Conservation (phyloP, 2,329 filamentous ascomycete genomes). For the Aspergillus melleus region DNA sequence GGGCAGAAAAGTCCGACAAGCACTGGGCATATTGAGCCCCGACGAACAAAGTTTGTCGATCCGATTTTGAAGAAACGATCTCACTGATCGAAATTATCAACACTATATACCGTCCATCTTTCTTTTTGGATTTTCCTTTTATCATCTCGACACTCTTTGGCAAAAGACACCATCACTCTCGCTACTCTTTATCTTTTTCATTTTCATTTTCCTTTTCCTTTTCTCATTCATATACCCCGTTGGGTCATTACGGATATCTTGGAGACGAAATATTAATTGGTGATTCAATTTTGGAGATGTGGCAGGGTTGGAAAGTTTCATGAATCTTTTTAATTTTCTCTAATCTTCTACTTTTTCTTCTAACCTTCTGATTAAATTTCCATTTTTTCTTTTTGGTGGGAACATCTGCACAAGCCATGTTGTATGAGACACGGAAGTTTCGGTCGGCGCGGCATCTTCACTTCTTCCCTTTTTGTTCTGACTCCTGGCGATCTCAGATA, state of each 20-base stretch:
- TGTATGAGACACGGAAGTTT: conserved; percentile 14
- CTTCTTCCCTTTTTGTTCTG: conserved; percentile 17
- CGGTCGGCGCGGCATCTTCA: conserved; percentile 7
- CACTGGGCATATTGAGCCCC: not conserved
- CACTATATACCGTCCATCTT: not conserved
- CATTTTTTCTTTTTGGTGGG: conserved; percentile 2
- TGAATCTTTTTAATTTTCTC: conserved; percentile 13
- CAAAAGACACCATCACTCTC: not conserved
- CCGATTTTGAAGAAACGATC: not conserved
- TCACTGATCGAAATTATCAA: not conserved
- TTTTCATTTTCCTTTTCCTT: not conserved
- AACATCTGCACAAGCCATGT: conserved; percentile 7
- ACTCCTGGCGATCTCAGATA: conserved; percentile 21
- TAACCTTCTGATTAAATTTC: conserved; percentile 8
- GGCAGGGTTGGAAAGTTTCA: conserved; percentile 15
- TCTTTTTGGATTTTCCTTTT: not conserved
- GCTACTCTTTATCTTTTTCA: not conserved
- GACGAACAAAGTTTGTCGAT: not conserved
- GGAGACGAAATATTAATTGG: conserved; percentile 12
- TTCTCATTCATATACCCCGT: not conserved
- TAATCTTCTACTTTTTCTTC: conserved; percentile 11
- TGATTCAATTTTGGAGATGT: conserved; percentile 13
- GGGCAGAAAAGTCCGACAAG: not conserved
- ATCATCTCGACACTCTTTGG: conserved; percentile 6
- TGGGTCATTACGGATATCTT: conserved; percentile 5